Conservation (phyloP, 1,139 yeast species). For the Hyphopichia wangnamkhiaoensis region DNA sequence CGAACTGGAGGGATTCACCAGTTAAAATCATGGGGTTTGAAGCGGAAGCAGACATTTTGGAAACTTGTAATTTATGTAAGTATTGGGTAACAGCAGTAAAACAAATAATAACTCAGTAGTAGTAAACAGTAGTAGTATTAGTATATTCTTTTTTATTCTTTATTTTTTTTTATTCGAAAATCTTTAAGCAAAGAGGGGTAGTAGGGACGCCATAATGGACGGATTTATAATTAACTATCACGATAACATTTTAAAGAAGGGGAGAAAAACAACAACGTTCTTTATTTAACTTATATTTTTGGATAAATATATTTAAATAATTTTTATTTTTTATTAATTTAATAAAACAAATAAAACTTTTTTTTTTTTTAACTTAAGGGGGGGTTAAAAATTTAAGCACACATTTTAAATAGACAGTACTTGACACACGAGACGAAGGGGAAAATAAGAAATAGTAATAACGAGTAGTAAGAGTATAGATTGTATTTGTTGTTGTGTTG, state of each 20-base stretch:
- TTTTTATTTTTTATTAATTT: not conserved
- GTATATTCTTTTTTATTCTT: not conserved
- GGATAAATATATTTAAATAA: slow-evolving; percentile 6
- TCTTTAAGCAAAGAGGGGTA: not conserved
- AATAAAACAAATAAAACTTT: too few species aligned
- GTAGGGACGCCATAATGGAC: slow-evolving; percentile 34
- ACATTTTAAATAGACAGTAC: slow-evolving; percentile 24
- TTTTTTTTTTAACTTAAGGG: slow-evolving; percentile 3
- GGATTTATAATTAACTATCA: slow-evolving; percentile 22
- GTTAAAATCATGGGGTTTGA: slow-evolving; percentile 26
- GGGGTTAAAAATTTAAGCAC: slow-evolving; percentile 31
- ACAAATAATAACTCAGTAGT: slow-evolving; percentile 4
- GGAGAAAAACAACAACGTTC: slow-evolving; percentile 10
- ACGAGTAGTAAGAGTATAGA: not conserved
- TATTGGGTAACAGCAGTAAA: not conserved
- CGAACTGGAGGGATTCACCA: slow-evolving; percentile 31
- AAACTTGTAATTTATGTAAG: slow-evolving; percentile 1
- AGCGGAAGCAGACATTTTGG: slow-evolving; percentile 27
- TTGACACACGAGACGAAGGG: slow-evolving; percentile 11
- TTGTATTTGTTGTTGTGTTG: slow-evolving; percentile 11
- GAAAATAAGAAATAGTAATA: slow-evolving; percentile 13
- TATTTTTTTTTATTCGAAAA: not conserved
- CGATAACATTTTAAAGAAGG: slow-evolving; percentile 23
- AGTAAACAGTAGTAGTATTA: not conserved
- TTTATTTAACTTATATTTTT: slow-evolving; percentile 7